Evolutionary conservation across 352 stramenopile genomes (phyloP), one percentile per base, ranked within the genome.

Genomic region (Globisporangium iwayamae): DNA sequence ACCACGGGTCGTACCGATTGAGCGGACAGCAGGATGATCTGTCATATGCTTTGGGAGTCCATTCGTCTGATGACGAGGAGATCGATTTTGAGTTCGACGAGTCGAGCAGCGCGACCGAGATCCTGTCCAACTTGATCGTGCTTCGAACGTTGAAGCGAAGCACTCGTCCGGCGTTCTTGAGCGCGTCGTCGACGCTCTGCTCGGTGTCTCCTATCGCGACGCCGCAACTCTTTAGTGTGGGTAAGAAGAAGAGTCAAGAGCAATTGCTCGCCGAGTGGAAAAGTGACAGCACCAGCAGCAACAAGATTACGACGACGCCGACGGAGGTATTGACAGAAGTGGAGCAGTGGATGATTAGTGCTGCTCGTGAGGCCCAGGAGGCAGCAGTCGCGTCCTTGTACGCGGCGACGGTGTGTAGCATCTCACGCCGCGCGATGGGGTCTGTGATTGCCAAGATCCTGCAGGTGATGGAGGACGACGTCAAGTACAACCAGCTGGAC

Each of bases 401-500:
- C 63, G 85, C 84, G 20, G 74, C 85, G 0, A 94, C 80, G 9
- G 79, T 96, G 25, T 92, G 82, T 66, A 93, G 78, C 57, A 91
- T 93, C 36, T 93, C 84, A 22, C 74, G 79, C 20, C 83, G 81
- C 9, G 76, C 85, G 0, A 91, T 94, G 83, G 85, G 82, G 2
- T 90, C 87, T 9, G 87, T 94, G 25, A 86, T 96, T 45, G 81
- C 85, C 1, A 90, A 91, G 61, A 85, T 90, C 18, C 61, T 94
- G 11, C 83, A 93, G 55, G 79, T 91, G 51, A 73, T 96, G 38
- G 85, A 96, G 71, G 83, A 93, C 38, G 85, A 96, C 55, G 81
- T 86, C 11, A 89, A 91, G 68, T 78, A 82, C 63, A 69, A 76
- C 16, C 62, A 76, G 30, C 51, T 69, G n/a, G 76, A 86, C 47